Percentiles rank a stretch among this genome's conserved stretches.
These are phyloP conservation scores for Eucalyptus victrix DNA, from an alignment of 345 rosid genomes.

Conservation along the genomic window DNA sequence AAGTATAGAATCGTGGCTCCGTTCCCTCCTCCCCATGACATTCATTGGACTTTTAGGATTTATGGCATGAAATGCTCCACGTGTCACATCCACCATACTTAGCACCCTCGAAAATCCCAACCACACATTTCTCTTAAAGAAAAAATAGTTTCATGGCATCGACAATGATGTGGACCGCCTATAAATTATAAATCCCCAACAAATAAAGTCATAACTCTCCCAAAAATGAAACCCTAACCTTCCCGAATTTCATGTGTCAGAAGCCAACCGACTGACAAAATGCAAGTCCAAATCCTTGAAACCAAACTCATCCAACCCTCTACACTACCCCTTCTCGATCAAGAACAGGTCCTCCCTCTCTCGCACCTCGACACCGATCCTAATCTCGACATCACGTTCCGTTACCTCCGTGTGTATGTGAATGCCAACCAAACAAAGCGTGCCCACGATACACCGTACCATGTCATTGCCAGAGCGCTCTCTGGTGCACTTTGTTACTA, in stretches of 20 bases:
- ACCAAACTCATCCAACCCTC: slow-evolving; percentile 40
- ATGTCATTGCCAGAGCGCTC: slow-evolving; percentile 6
- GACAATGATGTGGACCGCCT: not conserved
- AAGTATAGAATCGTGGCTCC: not conserved
- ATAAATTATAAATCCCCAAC: not conserved
- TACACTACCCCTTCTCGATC: slow-evolving; percentile 18
- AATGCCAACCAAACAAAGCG: not conserved
- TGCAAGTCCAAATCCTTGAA: slow-evolving; percentile 35
- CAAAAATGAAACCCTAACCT: not conserved
- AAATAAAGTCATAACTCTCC: not conserved
- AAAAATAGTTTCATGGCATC: not conserved
- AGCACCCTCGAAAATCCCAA: not conserved
- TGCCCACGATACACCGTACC: slow-evolving; percentile 34
- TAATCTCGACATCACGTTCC: slow-evolving; percentile 59
- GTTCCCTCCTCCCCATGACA: too few relatives aligned
- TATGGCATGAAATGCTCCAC: not conserved
- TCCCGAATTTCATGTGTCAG: not conserved
- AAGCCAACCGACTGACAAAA: not conserved
- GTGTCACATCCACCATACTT: not conserved
- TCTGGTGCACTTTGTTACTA: slow-evolving; percentile 48
- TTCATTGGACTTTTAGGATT: not conserved
- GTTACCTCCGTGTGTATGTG: slow-evolving; percentile 59
- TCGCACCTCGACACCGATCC: slow-evolving; percentile 65
- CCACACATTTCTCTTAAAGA: not conserved
- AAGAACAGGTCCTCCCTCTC: slow-evolving; percentile 44